Evolutionary conservation across 495 filamentous ascomycete genomes (phyloP), one percentile per base, ranked within the genome.

Genomic region (Hypoxylon subgilvum): DNA sequence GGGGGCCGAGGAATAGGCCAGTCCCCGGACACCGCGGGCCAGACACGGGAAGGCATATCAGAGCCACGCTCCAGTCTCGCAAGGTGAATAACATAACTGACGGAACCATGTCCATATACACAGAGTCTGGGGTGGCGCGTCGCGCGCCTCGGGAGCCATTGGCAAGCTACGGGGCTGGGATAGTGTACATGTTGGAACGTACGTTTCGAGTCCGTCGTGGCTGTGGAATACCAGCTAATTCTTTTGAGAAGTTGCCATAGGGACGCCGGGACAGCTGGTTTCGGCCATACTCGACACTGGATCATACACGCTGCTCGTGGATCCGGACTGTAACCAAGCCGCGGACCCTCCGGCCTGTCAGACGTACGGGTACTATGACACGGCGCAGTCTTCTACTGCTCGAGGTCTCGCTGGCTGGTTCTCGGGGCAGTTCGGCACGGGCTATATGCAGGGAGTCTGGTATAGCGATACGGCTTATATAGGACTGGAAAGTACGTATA

Each of bases 241-340:
- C 34, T 10, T 13, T 61, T 44, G 27, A 2, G 32, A 32, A 77
- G 75, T 78, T 43, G 68, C 72, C 13, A 71, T 79, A 41, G 77
- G 77, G 10, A 76, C 74, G 0, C 76, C 75, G 4, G 63, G 70
- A 3, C 77, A 79, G 52, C 64, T 43, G 10, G 59, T 79, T 32
- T 72, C 69, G 13, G 68, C 77, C 5, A 74, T 74, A 18, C 63
- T 79, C 43, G 77, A 79, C 35, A 79, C 77, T 7, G 77, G 77
- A 2, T 78, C 76, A 3, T 78, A 73, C 47, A 73, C 77, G 54
- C 67, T 76, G 21, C 76, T 76, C 66, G 71, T 79, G 3, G 73
- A 78, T 23, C 75, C 75, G 5, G 58, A 66, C 27, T 78, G 75
- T 57, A 64, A 50, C 28, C 65, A 66, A n/a, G 72, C 75, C 13